A percentile compares a stretch with the other conserved stretches of the same genome.
Conservation (phyloP, 179 eudicot genomes). For the Carnegiea gigantea region DNA sequence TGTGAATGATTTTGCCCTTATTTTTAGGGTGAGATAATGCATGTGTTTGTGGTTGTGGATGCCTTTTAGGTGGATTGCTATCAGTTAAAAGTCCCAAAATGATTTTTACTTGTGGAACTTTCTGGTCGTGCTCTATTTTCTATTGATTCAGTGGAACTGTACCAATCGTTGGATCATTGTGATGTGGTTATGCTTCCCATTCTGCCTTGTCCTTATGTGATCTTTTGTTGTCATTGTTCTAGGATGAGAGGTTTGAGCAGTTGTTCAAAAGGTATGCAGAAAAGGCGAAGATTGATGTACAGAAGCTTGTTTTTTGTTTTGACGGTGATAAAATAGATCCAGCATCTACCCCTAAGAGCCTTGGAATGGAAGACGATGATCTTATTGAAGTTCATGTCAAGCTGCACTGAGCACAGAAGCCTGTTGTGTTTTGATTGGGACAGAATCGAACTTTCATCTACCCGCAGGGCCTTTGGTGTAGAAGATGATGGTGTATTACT, state of each 20-base stretch:
- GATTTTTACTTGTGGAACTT: background rate
- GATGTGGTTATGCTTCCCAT: background rate
- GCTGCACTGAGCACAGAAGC: constrained; percentile 28
- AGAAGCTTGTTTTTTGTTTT: constrained; percentile 54
- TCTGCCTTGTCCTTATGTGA: background rate
- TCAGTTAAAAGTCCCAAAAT: background rate
- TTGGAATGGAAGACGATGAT: constrained; percentile 83
- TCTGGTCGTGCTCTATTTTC: background rate
- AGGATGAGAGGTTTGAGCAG: constrained; percentile 79
- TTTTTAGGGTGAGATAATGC: background rate
- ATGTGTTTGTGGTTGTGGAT: background rate
- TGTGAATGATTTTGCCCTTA: background rate
- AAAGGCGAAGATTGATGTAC: constrained; percentile 45
- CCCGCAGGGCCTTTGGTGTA: constrained; percentile 63
- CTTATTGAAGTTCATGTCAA: constrained; percentile 67
- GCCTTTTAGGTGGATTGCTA: background rate
- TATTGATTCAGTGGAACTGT: background rate
- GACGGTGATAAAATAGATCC: constrained; percentile 79
- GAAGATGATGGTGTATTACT: constrained; percentile 41
- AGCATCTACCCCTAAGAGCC: constrained; percentile 51
- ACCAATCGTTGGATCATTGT: background rate
- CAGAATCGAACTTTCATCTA: constrained; percentile 49
- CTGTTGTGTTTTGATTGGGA: constrained; percentile 61
- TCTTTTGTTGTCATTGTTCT: constrained; percentile 7
- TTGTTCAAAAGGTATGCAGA: constrained; percentile 64